Evolutionary conservation across 176 grass and related monocot genomes (phyloP), one percentile per base, ranked within the genome.

Genomic region (Oryza australiensis): DNA sequence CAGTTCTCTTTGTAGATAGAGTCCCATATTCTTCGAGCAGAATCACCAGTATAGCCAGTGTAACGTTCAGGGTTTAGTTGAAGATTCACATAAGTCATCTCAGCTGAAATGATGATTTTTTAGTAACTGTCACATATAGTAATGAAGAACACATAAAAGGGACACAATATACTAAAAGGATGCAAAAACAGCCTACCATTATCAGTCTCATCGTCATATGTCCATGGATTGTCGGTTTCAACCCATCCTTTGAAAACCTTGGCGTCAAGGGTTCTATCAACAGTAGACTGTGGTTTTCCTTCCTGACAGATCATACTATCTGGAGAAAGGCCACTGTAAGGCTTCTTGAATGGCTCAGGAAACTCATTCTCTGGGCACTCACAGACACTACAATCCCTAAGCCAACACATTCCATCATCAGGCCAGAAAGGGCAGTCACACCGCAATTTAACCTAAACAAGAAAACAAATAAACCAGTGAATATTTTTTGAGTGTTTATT

Each of bases 381-480:
- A 24, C 97, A 99, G 12, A 99, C 87, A 78, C 89, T 86, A 77
- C 97, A 99, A 75, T 99, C 97, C 81, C 91, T 89, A 51, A 94
- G 87, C 74, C 30, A 83, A 68, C 97, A 99, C 97, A 99, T 99
- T 42, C 93, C 91, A 75, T 99, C 96, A 80, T 96, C 96, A 72
- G 93, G 93, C 91, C 96, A 99, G 68, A 99, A 95, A 66, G 91
- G 93, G 70, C 96, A 99, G 81, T 95, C 89, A 82, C 96, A 99
- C 96, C 93, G 94, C 75, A 99, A 76, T 84, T 99, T 99, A 85
- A 90, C 93, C 96, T 96, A 81, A 42, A 46, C 88, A 82, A 41
- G 20, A 32, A 46, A 76, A 48, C 28, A 65, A 76, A 55, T 0
- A 69, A 74, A 67, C 68, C 78, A 32, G 55, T 40, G 55, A 72